Percentiles rank a stretch among this genome's conserved stretches.
These are phyloP conservation scores for Penicillium concentricum DNA, from an alignment of 2,329 filamentous ascomycete genomes.

Conservation along the genomic window DNA sequence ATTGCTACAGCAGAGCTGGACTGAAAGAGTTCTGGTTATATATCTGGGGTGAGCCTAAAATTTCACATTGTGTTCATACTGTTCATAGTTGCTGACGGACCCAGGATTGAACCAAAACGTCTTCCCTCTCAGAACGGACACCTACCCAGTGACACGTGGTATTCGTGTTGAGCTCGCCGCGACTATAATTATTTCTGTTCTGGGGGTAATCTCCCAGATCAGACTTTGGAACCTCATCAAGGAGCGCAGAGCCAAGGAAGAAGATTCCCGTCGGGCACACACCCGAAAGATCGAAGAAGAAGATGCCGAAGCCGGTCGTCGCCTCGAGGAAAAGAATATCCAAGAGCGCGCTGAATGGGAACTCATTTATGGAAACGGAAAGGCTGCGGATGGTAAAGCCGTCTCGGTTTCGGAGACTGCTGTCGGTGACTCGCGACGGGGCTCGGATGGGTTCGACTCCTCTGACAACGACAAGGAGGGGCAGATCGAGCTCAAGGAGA, in stretches of 20 bases:
- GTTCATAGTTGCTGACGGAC: conserved; percentile 9
- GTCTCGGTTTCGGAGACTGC: conserved; percentile 30
- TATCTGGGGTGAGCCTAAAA: conserved; percentile 65
- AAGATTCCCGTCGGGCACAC: conserved; percentile 50
- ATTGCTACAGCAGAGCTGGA: conserved; percentile 86
- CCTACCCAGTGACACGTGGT: conserved; percentile 82
- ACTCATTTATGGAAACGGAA: conserved; percentile 66
- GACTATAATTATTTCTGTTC: conserved; percentile 69
- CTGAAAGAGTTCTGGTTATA: conserved; percentile 97
- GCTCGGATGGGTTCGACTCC: conserved; percentile 18
- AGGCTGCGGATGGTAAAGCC: conserved; percentile 29
- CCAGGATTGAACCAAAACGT: conserved; percentile 69
- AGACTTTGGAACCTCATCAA: conserved; percentile 80
- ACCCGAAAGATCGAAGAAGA: conserved; percentile 58
- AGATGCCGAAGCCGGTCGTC: conserved; percentile 69
- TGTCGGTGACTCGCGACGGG: conserved; percentile 21
- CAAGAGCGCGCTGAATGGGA: conserved; percentile 66
- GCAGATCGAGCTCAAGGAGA: conserved; percentile 25
- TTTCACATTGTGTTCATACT: neutral
- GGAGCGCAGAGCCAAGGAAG: conserved; percentile 49
- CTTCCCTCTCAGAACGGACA: conserved; percentile 73
- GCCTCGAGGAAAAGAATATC: conserved; percentile 48
- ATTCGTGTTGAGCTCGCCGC: conserved; percentile 82
- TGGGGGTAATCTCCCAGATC: conserved; percentile 80
- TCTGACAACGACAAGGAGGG: conserved; percentile 24